Base-by-base conservation (phyloP, 108 stramenopile genomes). In the Nitzschia sp. region DNA sequence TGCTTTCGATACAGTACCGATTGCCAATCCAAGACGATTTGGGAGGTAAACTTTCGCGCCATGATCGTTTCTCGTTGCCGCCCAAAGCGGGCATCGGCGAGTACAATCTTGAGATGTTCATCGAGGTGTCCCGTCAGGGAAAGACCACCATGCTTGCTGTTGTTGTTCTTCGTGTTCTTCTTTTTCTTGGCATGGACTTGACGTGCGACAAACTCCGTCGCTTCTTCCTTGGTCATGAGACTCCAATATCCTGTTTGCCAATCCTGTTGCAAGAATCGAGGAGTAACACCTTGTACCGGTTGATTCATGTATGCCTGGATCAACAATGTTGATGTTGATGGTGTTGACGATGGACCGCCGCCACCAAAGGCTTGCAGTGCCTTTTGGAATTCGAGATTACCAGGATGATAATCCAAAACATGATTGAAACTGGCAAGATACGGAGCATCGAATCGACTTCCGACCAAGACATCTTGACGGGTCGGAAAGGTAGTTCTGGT, bases 391-490 rank as follows among this genome's bases (percentile, higher is more conserved):
- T 45, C 45, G 17, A 34, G 45, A 41, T 79, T 83, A 19, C 78
- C 82, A 16, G 82, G 82, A 76, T 83, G 82, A 38, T 65, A 79
- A 36, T 79, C 60, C 27, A 83, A 45, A 17, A 70, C 66, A 23
- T 53, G 56, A 36, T 76, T 73, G 53, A 65, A 76, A 46, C 44
- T 54, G 17, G 67, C 71, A 11, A 83, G 47, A 47, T 47, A 69
- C 2, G 36, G 21, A 1, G 78, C 67, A 60, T 83, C 82, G 54
- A 59, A 83, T 27, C 82, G 69, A 27, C 46, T 69, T 17, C 78
- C 78, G 22, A 83, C 46, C 26, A 83, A 58, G 23, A 79, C 52
- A 41, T 83, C 82, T 2, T 23, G 36, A 27, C 74, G 62, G 35
- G 71, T 64, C 4, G 82, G 82, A 54, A 73, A 48, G 25, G 78